A percentile compares a stretch with the other conserved stretches of the same genome.
phyloP scores from a whole-genome alignment of 2,329 filamentous ascomycete species.

The Penicillium sp. region DNA sequence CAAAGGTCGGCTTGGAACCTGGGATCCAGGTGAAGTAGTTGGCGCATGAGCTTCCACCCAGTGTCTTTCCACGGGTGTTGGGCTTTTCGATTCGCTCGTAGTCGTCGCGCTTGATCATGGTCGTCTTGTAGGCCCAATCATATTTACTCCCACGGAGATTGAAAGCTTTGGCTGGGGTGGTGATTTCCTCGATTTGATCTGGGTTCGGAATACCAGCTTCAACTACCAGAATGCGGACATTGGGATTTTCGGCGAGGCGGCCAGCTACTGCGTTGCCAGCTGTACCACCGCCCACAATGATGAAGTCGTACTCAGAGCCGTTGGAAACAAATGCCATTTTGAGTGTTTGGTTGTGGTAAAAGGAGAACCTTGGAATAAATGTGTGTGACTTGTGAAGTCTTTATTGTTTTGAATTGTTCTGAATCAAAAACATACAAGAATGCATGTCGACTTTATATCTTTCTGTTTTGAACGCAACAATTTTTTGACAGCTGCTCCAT shows the following conservation, averaged over 20 bases:
- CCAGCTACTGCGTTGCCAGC: constrained; percentile 19
- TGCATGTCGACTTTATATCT: neutral
- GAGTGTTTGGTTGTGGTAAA: neutral
- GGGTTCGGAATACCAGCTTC: constrained; percentile 41
- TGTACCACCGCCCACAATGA: constrained; percentile 30
- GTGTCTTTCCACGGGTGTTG: constrained; percentile 61
- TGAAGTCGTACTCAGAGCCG: constrained; percentile 5
- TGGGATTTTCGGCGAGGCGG: constrained; percentile 13
- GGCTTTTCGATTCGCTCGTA: constrained; percentile 64
- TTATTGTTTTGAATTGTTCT: neutral
- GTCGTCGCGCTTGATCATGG: constrained; percentile 55
- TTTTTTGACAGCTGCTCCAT: neutral
- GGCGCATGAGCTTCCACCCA: constrained; percentile 59
- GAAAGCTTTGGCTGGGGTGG: constrained; percentile 58
- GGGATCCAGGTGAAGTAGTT: constrained; percentile 69
- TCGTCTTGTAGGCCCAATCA: constrained; percentile 64
- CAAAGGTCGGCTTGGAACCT: constrained; percentile 59
- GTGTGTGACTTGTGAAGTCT: neutral
- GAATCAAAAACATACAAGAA: neutral
- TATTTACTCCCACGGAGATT: constrained; percentile 56
- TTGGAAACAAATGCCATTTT: constrained; percentile 2
- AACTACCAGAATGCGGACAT: constrained; percentile 11
- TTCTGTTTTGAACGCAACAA: neutral
- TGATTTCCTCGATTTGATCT: constrained; percentile 54
- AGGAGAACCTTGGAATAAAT: neutral